Evolutionary conservation across 2,329 filamentous ascomycete genomes (phyloP), one percentile per base, ranked within the genome.

Genomic region (Cladosporium sp.): DNA sequence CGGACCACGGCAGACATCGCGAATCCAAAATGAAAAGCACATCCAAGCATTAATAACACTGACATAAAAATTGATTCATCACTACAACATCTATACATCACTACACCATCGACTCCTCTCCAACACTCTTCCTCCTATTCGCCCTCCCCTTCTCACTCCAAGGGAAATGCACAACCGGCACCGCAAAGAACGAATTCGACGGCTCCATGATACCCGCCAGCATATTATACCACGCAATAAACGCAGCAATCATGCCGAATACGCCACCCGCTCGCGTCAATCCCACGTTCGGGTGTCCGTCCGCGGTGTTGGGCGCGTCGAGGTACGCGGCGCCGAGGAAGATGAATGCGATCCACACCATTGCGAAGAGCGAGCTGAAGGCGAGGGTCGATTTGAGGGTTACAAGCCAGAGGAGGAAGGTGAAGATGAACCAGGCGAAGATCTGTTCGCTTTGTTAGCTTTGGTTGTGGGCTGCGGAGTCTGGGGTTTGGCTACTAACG

Each of bases 371-470:
- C 26, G 83, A 72, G 83, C 90, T 92, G 84, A 93, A 93, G 70
- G 90, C 90, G 71, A 93, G 82, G 53, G 90, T 92, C 14, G 91
- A 93, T 67, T 87, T 86, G 61, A 94, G 82, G 11, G 91, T 94
- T 82, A 88, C 90, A 66, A 93, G 72, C 46, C 93, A 81, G 69
- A 93, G 77, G 66, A 94, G 79, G 64, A 87, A 89, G 61, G 91
- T 94, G 82, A 94, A 94, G 80, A 94, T 92, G 81, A 91, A 93
- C 91, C 91, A 94, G 76, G 89, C 83, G 80, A 69, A 57, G 25
- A 69, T 67, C 34, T 65, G 54, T n/a, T 25, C 5, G 25, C 7
- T 1, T 5, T 2, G 54, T 59, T 28, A 63, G 60, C 34, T 23
- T 51, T 25, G 28, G 8, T 25, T 10, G 5, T 18, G 1, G 39